These are phyloP conservation scores for Phaeoacremonium minimum DNA, from an alignment of 2,329 filamentous ascomycete species.

Conservation along the genomic window DNA sequence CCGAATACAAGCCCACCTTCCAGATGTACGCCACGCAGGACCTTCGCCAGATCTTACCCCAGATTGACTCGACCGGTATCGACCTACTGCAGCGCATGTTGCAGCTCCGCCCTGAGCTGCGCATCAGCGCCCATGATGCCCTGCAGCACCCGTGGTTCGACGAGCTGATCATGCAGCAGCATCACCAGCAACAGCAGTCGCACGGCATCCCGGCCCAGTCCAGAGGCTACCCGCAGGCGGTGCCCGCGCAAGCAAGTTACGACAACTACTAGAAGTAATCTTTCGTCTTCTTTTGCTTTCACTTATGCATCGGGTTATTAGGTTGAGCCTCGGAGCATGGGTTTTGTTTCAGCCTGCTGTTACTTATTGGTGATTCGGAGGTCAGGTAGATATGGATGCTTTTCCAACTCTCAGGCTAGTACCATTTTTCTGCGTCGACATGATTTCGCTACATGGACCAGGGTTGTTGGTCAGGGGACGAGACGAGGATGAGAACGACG, in stretches of 20 bases:
- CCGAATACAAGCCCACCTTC: slow-evolving; percentile 96
- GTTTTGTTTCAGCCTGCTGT: too few species aligned
- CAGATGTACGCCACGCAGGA: slow-evolving; percentile 94
- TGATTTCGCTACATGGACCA: too few species aligned
- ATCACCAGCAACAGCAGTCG: slow-evolving; percentile 39
- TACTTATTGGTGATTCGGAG: too few species aligned
- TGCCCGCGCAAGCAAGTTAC: slow-evolving; percentile 27
- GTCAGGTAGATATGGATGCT: too few species aligned
- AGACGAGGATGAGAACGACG: too few species aligned
- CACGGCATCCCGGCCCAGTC: slow-evolving; percentile 3
- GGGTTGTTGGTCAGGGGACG: too few species aligned
- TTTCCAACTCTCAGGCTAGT: too few species aligned
- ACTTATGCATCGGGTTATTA: too few species aligned
- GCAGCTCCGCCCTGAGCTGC: slow-evolving; percentile 85
- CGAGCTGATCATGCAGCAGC: slow-evolving; percentile 60
- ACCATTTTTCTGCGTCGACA: too few species aligned
- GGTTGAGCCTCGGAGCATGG: too few species aligned
- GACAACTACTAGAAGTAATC: slow-evolving; percentile 16
- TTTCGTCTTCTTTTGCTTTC: too few species aligned
- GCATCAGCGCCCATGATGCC: slow-evolving; percentile 82
- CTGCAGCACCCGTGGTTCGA: slow-evolving; percentile 90
- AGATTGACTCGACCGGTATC: slow-evolving; percentile 83
- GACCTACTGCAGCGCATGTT: slow-evolving; percentile 88
- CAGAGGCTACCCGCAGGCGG: slow-evolving; percentile 28
- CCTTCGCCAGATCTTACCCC: slow-evolving; percentile 77